Percentiles rank a stretch among this genome's conserved stretches.
phyloP scores from a whole-genome alignment of 768 basidiomycete species.

The Trametes gibbosa region DNA sequence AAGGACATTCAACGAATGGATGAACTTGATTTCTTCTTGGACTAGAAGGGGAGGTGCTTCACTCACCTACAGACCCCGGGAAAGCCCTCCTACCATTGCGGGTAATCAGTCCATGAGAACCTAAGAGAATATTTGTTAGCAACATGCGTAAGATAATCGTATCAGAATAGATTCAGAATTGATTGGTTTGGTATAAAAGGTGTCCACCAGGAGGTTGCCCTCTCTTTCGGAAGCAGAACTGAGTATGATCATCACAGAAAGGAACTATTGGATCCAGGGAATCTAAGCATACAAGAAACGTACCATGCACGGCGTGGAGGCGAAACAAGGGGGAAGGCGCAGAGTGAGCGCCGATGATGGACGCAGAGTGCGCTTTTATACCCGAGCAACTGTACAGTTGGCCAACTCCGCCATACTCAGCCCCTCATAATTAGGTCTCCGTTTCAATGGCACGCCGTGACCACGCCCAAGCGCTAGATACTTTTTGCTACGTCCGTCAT shows the following conservation, averaged over 20 bases:
- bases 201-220: slow-evolving; percentile 74
- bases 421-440: neutral
- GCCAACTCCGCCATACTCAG: slow-evolving; percentile 33
- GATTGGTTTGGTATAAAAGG: slow-evolving; percentile 53
- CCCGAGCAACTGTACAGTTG: slow-evolving; percentile 42
- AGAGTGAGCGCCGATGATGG: neutral
- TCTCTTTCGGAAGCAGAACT: slow-evolving; percentile 82
- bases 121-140: neutral
- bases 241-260: slow-evolving; percentile 50
- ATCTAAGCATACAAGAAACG: slow-evolving; percentile 12
- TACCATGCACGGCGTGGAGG: slow-evolving; percentile 9
- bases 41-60: neutral
- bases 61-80: slow-evolving; percentile 13
- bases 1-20: slow-evolving; percentile 75
- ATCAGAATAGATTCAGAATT: slow-evolving; percentile 42
- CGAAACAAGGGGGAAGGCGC: neutral
- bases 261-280: neutral
- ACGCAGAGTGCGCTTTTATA: slow-evolving; percentile 13
- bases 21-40: slow-evolving; percentile 76
- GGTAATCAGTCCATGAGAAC: neutral
- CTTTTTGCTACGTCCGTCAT: neutral
- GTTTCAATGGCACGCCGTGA: neutral
- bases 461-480: too few relatives aligned
- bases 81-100: neutral
- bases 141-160: neutral